Percentiles rank a stretch among this genome's conserved stretches.
phyloP scores from a whole-genome alignment of 1,284 basidiomycete genomes.

The Lentinula novae-zelandiae region DNA sequence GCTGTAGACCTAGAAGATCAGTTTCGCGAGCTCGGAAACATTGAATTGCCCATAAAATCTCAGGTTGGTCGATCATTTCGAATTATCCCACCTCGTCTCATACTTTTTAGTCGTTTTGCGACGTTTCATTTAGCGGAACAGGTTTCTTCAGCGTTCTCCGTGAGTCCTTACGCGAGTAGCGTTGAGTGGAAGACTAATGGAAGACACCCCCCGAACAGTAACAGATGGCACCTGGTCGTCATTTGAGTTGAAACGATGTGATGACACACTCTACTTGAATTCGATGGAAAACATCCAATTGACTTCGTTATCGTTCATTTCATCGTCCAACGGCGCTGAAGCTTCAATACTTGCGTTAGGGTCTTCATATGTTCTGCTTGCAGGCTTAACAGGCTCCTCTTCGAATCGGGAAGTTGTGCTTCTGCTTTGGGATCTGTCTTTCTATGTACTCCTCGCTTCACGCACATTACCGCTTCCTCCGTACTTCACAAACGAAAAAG shows the following conservation, averaged over 20 bases:
- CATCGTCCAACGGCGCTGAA: slow-evolving; percentile 19
- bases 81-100: neutral
- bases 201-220: neutral
- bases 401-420: slow-evolving; percentile 47
- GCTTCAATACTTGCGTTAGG: slow-evolving; percentile 51
- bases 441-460: slow-evolving; percentile 58
- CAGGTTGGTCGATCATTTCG: slow-evolving; percentile 19
- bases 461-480: slow-evolving; percentile 51
- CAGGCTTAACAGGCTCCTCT: slow-evolving; percentile 36
- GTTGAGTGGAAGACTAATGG: neutral
- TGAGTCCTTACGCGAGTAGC: slow-evolving; percentile 24
- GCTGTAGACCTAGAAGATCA: slow-evolving; percentile 22
- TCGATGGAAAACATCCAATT: neutral
- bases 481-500: slow-evolving; percentile 35
- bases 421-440: slow-evolving; percentile 72
- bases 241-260: slow-evolving; percentile 4
- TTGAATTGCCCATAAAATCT: slow-evolving; percentile 20
- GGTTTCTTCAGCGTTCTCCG: slow-evolving; percentile 50
- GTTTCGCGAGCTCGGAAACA: slow-evolving; percentile 22
- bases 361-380: slow-evolving; percentile 63
- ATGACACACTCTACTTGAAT: neutral
- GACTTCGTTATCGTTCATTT: neutral
- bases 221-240: slow-evolving; percentile 7
- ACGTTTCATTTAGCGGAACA: slow-evolving; percentile 41
- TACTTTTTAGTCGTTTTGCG: slow-evolving; percentile 24